These are phyloP conservation scores for Dothiorella sarmentorum DNA, from an alignment of 2,329 filamentous ascomycete genomes.

Conservation along the genomic window DNA sequence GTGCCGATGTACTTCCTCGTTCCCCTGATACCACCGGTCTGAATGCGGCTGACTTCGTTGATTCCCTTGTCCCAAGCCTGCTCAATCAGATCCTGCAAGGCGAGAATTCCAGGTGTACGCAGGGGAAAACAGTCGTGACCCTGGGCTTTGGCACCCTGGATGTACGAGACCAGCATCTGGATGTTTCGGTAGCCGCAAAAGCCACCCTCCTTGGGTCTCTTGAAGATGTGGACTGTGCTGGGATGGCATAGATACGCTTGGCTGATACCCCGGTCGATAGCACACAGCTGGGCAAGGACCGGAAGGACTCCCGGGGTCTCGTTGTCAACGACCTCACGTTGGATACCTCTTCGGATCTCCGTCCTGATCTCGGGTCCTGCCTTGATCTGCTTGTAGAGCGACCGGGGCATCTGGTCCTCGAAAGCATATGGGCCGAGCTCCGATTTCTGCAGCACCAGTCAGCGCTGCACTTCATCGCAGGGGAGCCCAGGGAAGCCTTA, in stretches of 20 bases:
- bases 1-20: constrained; percentile 96
- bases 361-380: constrained; percentile 39
- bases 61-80: constrained; percentile 82
- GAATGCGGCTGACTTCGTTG: constrained; percentile 67
- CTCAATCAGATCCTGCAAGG: constrained; percentile 84
- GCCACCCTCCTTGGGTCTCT: constrained; percentile 74
- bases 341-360: constrained; percentile 41
- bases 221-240: constrained; percentile 73
- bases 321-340: constrained; percentile 42
- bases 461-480: neutral
- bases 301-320: constrained; percentile 45
- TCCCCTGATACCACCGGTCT: constrained; percentile 83
- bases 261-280: constrained; percentile 61
- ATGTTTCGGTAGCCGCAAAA: constrained; percentile 97
- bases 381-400: constrained; percentile 41
- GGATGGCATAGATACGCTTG: constrained; percentile 78
- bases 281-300: constrained; percentile 47
- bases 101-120: constrained; percentile 69
- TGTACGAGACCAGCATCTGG: constrained; percentile 82
- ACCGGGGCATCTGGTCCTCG: constrained; percentile 45
- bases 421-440: constrained; percentile 49
- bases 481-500: constrained; percentile 23
- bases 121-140: constrained; percentile 60
- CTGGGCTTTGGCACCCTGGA: constrained; percentile 56
- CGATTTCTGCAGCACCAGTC: constrained; percentile 29